These are phyloP conservation scores for Monosporascus sp. DNA, from an alignment of 2,329 filamentous ascomycete species.

Conservation along the genomic window DNA sequence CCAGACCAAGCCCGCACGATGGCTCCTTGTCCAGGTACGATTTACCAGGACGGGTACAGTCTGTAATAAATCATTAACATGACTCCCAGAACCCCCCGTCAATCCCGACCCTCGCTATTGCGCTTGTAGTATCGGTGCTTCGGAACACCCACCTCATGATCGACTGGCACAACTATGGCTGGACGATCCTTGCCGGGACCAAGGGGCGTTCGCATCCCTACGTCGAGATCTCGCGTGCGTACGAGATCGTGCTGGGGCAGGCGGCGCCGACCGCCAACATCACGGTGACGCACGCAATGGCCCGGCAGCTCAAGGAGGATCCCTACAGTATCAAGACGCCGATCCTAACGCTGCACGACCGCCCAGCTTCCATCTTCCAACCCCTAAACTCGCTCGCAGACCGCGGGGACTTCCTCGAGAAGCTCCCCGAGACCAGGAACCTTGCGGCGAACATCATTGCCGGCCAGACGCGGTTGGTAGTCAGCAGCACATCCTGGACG, in stretches of 20 bases:
- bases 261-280: conserved; percentile 68
- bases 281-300: conserved; percentile 88
- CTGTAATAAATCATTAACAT: conserved; percentile 9
- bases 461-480: conserved; percentile 62
- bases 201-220: conserved; percentile 60
- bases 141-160: conserved; percentile 80
- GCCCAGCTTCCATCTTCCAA: conserved; percentile 77
- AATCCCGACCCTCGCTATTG: conserved; percentile 80
- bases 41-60: background rate
- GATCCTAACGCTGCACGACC: conserved; percentile 74
- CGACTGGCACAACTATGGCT: conserved; percentile 99
- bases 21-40: conserved; percentile 75
- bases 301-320: conserved; percentile 56
- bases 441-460: conserved; percentile 54
- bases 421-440: conserved; percentile 58
- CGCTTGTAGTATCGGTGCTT: conserved; percentile 65
- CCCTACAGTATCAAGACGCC: conserved; percentile 62
- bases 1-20: conserved; percentile 65
- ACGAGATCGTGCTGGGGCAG: conserved; percentile 69
- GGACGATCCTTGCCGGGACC: conserved; percentile 74
- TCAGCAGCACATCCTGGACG: conserved; percentile 96
- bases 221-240: conserved; percentile 70
- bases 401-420: conserved; percentile 55
- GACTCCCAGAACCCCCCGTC: conserved; percentile 76
- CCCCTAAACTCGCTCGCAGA: conserved; percentile 50